Evolutionary conservation across 106 monocot species (phyloP).

Genomic region (Dendrobium officinale): DNA sequence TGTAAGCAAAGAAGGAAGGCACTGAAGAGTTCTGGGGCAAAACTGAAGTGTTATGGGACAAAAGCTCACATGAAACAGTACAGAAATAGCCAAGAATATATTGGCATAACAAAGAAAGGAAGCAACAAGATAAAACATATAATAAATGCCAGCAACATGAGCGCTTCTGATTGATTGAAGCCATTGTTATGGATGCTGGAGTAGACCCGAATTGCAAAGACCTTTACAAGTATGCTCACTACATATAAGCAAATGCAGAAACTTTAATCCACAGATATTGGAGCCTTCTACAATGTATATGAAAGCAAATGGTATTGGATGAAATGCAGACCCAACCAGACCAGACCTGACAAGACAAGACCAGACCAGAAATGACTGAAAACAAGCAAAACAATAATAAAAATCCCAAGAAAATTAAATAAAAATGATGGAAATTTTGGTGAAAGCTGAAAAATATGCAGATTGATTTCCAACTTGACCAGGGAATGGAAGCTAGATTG

Average conservation of each 20-base stretch:
- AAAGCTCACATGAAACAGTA: not conserved
- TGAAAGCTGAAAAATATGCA: not conserved
- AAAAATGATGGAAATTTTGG: not conserved
- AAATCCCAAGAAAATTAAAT: slow-evolving; percentile 8
- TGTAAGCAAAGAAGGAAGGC: not conserved
- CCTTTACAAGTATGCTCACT: slow-evolving; percentile 8
- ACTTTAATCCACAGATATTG: not conserved
- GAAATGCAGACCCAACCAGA: slow-evolving; percentile 1
- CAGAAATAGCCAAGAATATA: not conserved
- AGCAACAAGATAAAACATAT: not conserved
- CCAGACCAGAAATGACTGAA: not conserved
- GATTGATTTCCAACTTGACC: not conserved
- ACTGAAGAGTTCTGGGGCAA: not conserved
- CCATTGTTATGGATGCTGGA: slow-evolving; percentile 6
- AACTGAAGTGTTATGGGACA: not conserved
- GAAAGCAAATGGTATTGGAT: not conserved
- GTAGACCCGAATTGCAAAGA: not conserved
- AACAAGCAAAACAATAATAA: slow-evolving; percentile 1
- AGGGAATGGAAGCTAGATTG: not conserved
- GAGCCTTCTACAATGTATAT: slow-evolving; percentile 3
- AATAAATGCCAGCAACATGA: not conserved
- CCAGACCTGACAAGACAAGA: not conserved
- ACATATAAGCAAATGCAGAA: slow-evolving; percentile 6
- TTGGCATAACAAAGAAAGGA: not conserved
- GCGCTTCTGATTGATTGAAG: not conserved